These are phyloP conservation scores for Cardamine occulta DNA, from an alignment of 345 rosid species.

Conservation along the genomic window DNA sequence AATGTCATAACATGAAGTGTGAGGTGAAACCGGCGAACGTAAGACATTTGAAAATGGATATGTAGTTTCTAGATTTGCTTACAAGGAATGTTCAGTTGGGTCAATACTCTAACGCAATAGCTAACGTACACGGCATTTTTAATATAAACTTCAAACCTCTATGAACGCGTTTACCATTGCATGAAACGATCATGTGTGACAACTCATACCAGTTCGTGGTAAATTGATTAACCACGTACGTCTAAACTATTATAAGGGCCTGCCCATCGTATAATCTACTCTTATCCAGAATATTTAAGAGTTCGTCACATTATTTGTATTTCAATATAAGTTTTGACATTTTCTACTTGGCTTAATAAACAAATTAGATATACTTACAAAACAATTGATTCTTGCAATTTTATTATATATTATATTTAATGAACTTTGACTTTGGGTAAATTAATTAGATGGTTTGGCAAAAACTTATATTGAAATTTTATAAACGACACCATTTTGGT, in stretches of 20 bases:
- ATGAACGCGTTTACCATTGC: slow-evolving; percentile 26
- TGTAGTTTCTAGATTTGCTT: slow-evolving; percentile 28
- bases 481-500: background rate
- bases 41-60: slow-evolving; percentile 13
- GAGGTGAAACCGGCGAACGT: slow-evolving; percentile 1
- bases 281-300: background rate
- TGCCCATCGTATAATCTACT: background rate
- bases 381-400: background rate
- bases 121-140: slow-evolving; percentile 39
- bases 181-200: slow-evolving; percentile 23
- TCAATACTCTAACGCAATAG: slow-evolving; percentile 36
- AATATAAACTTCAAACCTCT: slow-evolving; percentile 16
- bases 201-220: slow-evolving; percentile 24
- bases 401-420: no score
- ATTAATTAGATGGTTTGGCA: no score
- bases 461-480: no score
- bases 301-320: background rate
- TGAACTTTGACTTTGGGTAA: no score
- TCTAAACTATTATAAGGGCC: background rate
- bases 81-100: slow-evolving; percentile 20
- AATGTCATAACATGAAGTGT: background rate
- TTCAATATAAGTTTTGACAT: slow-evolving; percentile 12
- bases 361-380: background rate
- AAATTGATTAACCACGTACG: slow-evolving; percentile 1
- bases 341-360: background rate